These are phyloP conservation scores for Meripilus lineatus DNA, from an alignment of 1,284 basidiomycete genomes.

Conservation along the genomic window DNA sequence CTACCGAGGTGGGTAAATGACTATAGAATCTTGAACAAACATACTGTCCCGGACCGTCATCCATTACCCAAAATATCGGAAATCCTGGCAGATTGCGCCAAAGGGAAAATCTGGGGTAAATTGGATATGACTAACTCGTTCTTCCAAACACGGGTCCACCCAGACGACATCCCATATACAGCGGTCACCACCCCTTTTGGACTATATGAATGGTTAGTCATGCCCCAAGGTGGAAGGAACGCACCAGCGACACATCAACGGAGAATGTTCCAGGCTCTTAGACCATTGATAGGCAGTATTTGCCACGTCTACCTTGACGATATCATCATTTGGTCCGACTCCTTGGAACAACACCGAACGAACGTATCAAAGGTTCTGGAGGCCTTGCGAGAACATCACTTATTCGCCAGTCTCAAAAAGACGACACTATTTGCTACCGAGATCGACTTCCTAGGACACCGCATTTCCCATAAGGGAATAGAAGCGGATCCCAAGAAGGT, in stretches of 20 bases:
- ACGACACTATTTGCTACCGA: conserved; percentile 16
- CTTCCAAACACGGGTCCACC: conserved; percentile 34
- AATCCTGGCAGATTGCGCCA: conserved; percentile 12
- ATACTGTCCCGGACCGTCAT: conserved; percentile 30
- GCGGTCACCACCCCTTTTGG: conserved; percentile 36
- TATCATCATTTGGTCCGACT: conserved; percentile 38
- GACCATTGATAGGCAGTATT: conserved; percentile 27
- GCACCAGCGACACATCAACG: conserved; percentile 34
- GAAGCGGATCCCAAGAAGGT: conserved; percentile 16
- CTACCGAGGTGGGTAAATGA: conserved; percentile 37
- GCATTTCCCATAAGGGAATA: conserved; percentile 9
- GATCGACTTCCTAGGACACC: conserved; percentile 23
- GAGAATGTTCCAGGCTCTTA: conserved; percentile 27
- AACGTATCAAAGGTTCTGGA: conserved; percentile 27
- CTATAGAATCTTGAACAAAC: conserved; percentile 31
- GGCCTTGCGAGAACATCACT: conserved; percentile 15
- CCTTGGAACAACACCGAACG: conserved; percentile 29
- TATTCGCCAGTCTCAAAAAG: conserved; percentile 28
- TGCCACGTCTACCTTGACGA: conserved; percentile 41
- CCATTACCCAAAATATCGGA: conserved; percentile 31
- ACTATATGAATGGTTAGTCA: conserved; percentile 37
- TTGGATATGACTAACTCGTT: conserved; percentile 40
- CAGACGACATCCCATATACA: conserved; percentile 31
- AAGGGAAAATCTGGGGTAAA: conserved; percentile 29
- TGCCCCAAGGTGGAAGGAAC: conserved; percentile 36